These are phyloP conservation scores for Hypholoma sublateritium DNA, from an alignment of 768 basidiomycete genomes.

Conservation along the genomic window DNA sequence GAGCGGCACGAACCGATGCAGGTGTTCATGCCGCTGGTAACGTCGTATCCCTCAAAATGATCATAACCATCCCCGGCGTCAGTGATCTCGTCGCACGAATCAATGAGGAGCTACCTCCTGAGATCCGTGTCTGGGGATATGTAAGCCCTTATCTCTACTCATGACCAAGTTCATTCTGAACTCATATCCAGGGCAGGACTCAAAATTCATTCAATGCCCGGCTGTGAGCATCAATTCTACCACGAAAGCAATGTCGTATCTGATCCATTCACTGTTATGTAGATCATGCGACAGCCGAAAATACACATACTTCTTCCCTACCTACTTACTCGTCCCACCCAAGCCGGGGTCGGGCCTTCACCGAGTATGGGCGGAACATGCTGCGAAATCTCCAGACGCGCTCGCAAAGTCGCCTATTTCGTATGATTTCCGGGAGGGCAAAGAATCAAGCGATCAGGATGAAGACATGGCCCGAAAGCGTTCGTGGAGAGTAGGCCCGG, in stretches of 20 bases:
- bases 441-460: conserved; percentile 40
- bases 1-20: conserved; percentile 94
- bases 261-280: conserved; percentile 7
- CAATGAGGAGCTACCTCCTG: conserved; percentile 86
- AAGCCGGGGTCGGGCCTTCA: conserved; percentile 70
- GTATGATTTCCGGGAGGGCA: conserved; percentile 66
- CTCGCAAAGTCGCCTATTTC: conserved; percentile 20
- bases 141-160: conserved; percentile 37
- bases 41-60: conserved; percentile 89
- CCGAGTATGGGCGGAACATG: conserved; percentile 38
- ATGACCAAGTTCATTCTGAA: conserved; percentile 2
- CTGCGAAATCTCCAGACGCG: conserved; percentile 22
- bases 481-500: conserved; percentile 61
- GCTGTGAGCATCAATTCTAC: conserved; percentile 41
- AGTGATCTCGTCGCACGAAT: conserved; percentile 68
- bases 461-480: conserved; percentile 69
- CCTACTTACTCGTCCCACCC: conserved; percentile 90
- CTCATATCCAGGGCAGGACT: conserved; percentile 51
- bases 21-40: conserved; percentile 98
- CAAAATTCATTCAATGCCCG: conserved; percentile 85
- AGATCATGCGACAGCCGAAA: conserved; percentile 93
- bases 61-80: conserved; percentile 70
- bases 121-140: conserved; percentile 92
- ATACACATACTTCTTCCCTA: conserved; percentile 97
- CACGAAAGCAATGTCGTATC: neutral